Conservation (phyloP, 2,329 filamentous ascomycete species). For the Scytalidium sp. region DNA sequence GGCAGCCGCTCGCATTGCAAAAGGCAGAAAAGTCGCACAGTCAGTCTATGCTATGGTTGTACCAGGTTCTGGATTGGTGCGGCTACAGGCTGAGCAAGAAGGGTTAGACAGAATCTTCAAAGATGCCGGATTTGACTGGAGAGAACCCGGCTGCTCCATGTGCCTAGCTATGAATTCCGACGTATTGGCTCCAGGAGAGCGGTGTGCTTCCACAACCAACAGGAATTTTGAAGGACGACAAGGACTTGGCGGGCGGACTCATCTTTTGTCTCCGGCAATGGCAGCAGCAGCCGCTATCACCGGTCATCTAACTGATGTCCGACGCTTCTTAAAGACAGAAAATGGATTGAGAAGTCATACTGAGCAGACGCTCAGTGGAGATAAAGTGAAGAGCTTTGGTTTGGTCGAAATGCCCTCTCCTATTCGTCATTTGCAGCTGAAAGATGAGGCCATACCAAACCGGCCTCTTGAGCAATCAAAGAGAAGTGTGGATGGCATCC, state of each 20-base stretch:
- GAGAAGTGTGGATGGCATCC: conserved; percentile 56
- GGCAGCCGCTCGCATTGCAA: conserved; percentile 78
- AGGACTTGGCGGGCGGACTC: conserved; percentile 81
- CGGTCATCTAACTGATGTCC: conserved; percentile 85
- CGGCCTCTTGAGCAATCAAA: not conserved
- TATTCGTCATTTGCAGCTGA: conserved; percentile 41
- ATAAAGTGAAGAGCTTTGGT: conserved; percentile 54
- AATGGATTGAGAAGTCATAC: conserved; percentile 40
- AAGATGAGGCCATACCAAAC: not conserved
- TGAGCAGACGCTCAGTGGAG: conserved; percentile 47
- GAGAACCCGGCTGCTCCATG: conserved; percentile 95
- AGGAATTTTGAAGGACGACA: conserved; percentile 94
- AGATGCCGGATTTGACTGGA: conserved; percentile 92
- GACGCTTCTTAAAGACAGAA: conserved; percentile 61
- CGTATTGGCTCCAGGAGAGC: conserved; percentile 82
- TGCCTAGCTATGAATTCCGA: conserved; percentile 98
- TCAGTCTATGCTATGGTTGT: conserved; percentile 94
- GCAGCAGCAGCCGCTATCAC: conserved; percentile 83
- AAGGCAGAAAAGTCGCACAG: conserved; percentile 77
- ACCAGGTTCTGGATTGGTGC: conserved; percentile 86
- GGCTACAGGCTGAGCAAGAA: conserved; percentile 82
- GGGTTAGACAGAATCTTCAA: conserved; percentile 86
- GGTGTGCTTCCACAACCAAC: conserved; percentile 90
- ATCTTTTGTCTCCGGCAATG: conserved; percentile 95
- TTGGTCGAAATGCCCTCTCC: conserved; percentile 60